Base-by-base conservation (phyloP, 75 land plant genomes). In the Gnetum montanum region DNA sequence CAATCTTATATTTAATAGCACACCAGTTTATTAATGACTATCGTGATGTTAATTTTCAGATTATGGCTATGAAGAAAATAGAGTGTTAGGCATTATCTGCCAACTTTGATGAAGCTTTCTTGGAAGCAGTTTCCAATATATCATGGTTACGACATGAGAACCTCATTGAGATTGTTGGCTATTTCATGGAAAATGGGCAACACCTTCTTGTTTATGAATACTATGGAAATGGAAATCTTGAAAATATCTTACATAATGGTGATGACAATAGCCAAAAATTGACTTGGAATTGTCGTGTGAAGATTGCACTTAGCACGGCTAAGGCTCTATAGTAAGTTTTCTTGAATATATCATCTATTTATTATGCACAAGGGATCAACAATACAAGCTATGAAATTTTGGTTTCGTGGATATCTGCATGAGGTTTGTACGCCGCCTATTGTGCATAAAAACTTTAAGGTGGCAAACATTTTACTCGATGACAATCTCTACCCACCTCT, bases 401-500 rank as follows among this genome's bases (percentile, higher is more conserved):
- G 50, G 19, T 60, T 71, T 36, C 60, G 55, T 63, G 88, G 95
- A 72, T 92, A 92, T 62, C 63, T 92, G 72, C 95, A 92, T 70
- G 97, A 92, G 70, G 95, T 92, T 12, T 92, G 89, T 59, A 49
- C 74, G 60, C 97, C 96, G 40, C 59, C 84, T 34, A 77, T 85
- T 57, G 90, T 92, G 56, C 97, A 92, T 72, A 76, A 81, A 55
- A 92, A 88, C 59, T 85, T 92, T 49, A 92, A 92, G 64, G 84
- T 95, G 6, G 89, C 95, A 16, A 92, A 92, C 59, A 81, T 92
- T 48, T 68, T 92, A 54, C 73, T 92, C 5, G 95, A 92, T 53
- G 86, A 88, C 57, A 95, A 92, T 54, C 69, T 84, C 26, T 84
- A 84, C 62, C 97, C 97, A 61, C 86, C 81, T 52, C 70, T 92